Base-by-base conservation (phyloP, 768 basidiomycete species). In the Galerina sulciceps region DNA sequence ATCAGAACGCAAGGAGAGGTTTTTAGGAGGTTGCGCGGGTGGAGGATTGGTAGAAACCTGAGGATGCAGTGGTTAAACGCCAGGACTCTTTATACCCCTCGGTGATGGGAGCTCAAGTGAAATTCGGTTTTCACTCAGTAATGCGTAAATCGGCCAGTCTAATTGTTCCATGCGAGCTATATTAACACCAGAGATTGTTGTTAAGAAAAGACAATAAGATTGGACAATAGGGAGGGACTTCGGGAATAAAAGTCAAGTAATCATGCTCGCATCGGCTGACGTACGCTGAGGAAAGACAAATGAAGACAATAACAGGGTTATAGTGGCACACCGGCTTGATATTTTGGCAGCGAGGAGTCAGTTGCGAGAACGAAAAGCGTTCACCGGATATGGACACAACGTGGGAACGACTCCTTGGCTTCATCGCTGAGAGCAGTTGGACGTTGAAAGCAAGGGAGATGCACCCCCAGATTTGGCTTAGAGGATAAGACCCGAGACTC, bases 361-460 rank as follows among this genome's bases (percentile, higher is more conserved):
- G 36, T 6, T 45, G 46, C 38, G 48, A 64, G 50, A 67, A 68
- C 67, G 68, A 70, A 70, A 70, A 63, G 65, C 59, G 34, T 52
- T 47, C 31, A 54, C 65, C 61, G 49, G 41, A 68, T 57, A 18
- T 53, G 64, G 58, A 62, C 49, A 35, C 47, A 14, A 49, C 53
- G 53, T 60, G 59, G 52, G 58, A 54, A 49, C 20, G 38, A 22
- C 40, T 38, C 37, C 34, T 20, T 37, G 40, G 53, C 45, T 26
- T 47, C 20, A 31, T 31, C 8, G 26, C 26, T 31, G 5, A 31
- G 26, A 31, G 26, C 26, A 2, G 8, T 5, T 4, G 26, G 8
- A 8, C 8, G 8, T 8, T 31, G 26, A 31, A 15, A 22, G 41
- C 20, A 38, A n/a, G n/a, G 49, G 31, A 38, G 15, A n/a, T 20